These are phyloP conservation scores for Sporothrix brunneoviolacea DNA, from an alignment of 2,329 filamentous ascomycete genomes.

Conservation along the genomic window DNA sequence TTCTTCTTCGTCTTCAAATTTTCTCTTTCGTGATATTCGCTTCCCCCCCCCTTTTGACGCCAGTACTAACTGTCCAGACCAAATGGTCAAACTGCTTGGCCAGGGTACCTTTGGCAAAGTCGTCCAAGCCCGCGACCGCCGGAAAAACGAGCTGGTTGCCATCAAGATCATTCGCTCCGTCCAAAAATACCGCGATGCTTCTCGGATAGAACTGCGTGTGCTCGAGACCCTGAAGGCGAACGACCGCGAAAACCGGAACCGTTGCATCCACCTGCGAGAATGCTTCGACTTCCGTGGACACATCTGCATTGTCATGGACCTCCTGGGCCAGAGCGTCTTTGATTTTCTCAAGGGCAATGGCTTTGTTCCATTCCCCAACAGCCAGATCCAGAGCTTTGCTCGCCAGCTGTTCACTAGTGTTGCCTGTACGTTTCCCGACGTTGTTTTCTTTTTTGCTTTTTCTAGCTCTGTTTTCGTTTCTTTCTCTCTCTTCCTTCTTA, in stretches of 20 bases:
- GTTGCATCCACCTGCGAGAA: constrained; percentile 92
- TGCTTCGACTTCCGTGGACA: constrained; percentile 97
- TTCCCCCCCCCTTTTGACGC: not conserved
- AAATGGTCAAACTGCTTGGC: constrained; percentile 81
- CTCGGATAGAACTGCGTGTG: constrained; percentile 87
- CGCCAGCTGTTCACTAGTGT: constrained; percentile 96
- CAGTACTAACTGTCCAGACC: constrained; percentile 49
- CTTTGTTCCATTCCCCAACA: constrained; percentile 96
- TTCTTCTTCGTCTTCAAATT: not conserved
- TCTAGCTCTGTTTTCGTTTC: not conserved
- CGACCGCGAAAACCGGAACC: constrained; percentile 84
- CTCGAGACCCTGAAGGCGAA: constrained; percentile 87
- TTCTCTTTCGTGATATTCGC: not conserved
- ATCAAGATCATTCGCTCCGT: constrained; percentile 98
- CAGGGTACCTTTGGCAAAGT: constrained; percentile 99
- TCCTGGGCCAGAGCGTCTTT: constrained; percentile 91
- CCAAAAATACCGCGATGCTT: constrained; percentile 95
- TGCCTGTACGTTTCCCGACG: constrained; percentile 75
- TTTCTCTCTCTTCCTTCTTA: not conserved
- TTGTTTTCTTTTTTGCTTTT: no score
- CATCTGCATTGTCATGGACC: constrained; percentile 76
- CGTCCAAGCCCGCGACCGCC: constrained; percentile 80
- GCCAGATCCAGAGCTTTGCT: constrained; percentile 95
- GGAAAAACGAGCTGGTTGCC: constrained; percentile 71
- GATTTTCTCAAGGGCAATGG: constrained; percentile 94